Conservation (phyloP, 306 rosid species). For the Castanea mollissima region DNA sequence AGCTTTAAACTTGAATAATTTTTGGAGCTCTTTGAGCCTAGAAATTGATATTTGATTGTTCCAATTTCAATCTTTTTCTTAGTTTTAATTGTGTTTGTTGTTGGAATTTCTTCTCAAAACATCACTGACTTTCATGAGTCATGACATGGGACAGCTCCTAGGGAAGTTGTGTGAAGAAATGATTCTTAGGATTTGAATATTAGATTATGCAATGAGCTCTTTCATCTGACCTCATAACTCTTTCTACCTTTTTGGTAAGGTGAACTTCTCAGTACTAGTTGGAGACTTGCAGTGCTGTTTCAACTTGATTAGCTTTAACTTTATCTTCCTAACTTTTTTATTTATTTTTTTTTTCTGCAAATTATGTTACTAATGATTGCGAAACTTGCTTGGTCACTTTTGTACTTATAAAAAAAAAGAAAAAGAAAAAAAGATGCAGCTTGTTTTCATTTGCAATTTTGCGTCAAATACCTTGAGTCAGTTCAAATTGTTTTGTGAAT, state of each 20-base stretch:
- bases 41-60: too few relatives aligned
- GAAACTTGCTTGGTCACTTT: not conserved
- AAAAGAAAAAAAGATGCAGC: too few relatives aligned
- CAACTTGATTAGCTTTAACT: not conserved
- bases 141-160: not conserved
- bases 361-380: not conserved
- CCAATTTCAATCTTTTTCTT: too few relatives aligned
- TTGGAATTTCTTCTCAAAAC: too few relatives aligned
- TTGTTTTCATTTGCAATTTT: not conserved
- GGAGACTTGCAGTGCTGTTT: not conserved
- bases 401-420: not conserved
- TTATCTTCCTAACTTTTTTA: not conserved
- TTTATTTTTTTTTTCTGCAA: not conserved
- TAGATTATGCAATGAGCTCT: not conserved
- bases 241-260: not conserved
- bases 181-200: not conserved
- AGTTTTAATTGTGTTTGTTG: too few relatives aligned
- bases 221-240: not conserved
- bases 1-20: too few relatives aligned
- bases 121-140: not conserved
- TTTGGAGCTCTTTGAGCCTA: too few relatives aligned
- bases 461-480: not conserved
- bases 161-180: not conserved
- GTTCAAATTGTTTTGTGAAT: not conserved
- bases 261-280: not conserved